Base-by-base conservation (phyloP, 2,329 filamentous ascomycete species). In the Dryadomyces quercus-mongolicae region DNA sequence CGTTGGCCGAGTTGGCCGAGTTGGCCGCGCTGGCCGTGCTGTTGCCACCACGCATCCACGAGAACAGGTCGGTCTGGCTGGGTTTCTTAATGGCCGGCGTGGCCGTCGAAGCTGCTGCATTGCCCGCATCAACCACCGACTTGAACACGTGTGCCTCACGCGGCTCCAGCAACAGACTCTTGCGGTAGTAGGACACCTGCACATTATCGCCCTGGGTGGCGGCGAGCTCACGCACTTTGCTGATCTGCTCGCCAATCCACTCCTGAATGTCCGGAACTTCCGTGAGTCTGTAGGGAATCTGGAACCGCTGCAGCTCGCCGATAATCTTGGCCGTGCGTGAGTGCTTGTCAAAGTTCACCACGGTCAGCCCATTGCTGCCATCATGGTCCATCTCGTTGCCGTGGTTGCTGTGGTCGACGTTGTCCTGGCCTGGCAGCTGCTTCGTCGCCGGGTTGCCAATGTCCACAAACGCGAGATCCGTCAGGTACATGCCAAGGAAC, bases 331-430 rank as follows among this genome's bases (percentile, higher is more conserved):
- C 91, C 2, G 91, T 97, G 61, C 90, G 88, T 62, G 84, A 86
- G 67, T 97, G 90, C 71, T 97, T 97, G 74, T 97, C 92, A 63
- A 96, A 97, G 70, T 98, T 98, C 75, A 98, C 89, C 36, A 97
- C 88, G 0, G 83, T 82, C 62, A 88, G 77, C 25, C 82, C 79
- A 36, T 34, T 16, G 25, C 31, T 25, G 42, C 13, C 31, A 21
- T 42, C 22, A 15, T 34, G n/a, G 47, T 12, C 40, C 25, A 31
- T 31, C 25, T 31, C 25, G 38, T 4, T 43, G 48, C 40, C 31
- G 38, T 45, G 49, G 42, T 21, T 22, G 40, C 71, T 68, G n/a
- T 67, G 62, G 65, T 76, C 67, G 21, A 61, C 61, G 22, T 69
- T 69, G 3, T 73, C 66, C 5, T 68, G 68, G 45, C 65, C 74